Evolutionary conservation across 495 filamentous ascomycete species (phyloP).

Genomic region (Acidiella bohemica): DNA sequence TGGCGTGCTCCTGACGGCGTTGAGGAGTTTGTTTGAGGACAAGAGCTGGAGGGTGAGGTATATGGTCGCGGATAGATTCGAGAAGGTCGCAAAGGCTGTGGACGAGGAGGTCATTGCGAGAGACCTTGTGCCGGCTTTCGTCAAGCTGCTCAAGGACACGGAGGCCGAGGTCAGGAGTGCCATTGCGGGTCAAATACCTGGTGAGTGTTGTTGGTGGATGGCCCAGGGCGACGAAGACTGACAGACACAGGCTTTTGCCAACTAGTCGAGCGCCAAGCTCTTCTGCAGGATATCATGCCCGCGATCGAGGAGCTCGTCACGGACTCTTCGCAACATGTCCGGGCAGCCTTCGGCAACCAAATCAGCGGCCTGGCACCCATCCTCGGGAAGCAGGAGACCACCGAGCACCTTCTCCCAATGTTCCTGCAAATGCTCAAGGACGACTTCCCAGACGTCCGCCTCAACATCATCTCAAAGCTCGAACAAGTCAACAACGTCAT

Average conservation of each 20-base stretch:
- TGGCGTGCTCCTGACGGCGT: slow-evolving; percentile 74
- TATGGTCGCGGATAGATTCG: slow-evolving; percentile 97
- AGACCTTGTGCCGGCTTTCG: slow-evolving; percentile 91
- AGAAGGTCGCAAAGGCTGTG: slow-evolving; percentile 98
- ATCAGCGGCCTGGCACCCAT: slow-evolving; percentile 96
- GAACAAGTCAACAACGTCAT: slow-evolving; percentile 98
- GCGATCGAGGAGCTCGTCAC: slow-evolving; percentile 91
- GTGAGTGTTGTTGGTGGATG: no score
- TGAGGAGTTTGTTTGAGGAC: slow-evolving; percentile 89
- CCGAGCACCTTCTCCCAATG: slow-evolving; percentile 93
- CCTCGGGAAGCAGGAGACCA: slow-evolving; percentile 94
- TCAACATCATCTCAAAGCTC: slow-evolving; percentile 97
- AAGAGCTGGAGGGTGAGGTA: slow-evolving; percentile 99
- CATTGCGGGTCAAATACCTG: slow-evolving; percentile 92
- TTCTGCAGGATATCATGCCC: slow-evolving; percentile 94
- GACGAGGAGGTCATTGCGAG: slow-evolving; percentile 90
- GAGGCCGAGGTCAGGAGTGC: slow-evolving; percentile 96
- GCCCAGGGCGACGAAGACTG: background rate
- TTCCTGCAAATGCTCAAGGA: slow-evolving; percentile 99
- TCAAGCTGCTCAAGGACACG: slow-evolving; percentile 91
- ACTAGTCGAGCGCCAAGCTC: slow-evolving; percentile 68
- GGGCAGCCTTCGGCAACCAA: slow-evolving; percentile 87
- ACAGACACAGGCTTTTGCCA: slow-evolving; percentile 63
- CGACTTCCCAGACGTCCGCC: slow-evolving; percentile 91
- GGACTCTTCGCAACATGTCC: slow-evolving; percentile 91